phyloP scores from a whole-genome alignment of 257 asterid species.

The Petunia axillaris region DNA sequence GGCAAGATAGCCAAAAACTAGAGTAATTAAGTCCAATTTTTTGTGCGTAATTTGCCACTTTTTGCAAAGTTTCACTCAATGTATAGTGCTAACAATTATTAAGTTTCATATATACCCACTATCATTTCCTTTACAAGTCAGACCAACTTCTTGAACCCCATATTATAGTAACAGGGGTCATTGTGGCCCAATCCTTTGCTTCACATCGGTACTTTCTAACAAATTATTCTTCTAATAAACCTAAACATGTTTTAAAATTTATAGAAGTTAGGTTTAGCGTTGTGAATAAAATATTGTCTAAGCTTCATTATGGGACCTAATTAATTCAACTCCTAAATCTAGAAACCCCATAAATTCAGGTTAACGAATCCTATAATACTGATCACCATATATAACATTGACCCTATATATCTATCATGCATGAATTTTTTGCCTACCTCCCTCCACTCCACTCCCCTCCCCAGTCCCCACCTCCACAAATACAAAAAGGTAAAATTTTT shows the following conservation, averaged over 20 bases:
- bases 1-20: too few species aligned
- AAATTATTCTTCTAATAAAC: neutral
- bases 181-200: slow-evolving; percentile 20
- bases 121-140: neutral
- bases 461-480: neutral
- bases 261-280: neutral
- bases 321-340: slow-evolving; percentile 5
- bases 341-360: neutral
- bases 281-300: neutral
- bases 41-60: neutral
- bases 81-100: neutral
- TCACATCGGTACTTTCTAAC: neutral
- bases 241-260: neutral
- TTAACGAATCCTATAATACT: slow-evolving; percentile 5
- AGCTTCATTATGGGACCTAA: slow-evolving; percentile 17
- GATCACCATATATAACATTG: neutral
- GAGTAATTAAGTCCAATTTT: neutral
- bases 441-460: neutral
- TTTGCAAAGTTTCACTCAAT: slow-evolving; percentile 6
- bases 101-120: neutral
- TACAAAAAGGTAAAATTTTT: neutral
- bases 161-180: neutral
- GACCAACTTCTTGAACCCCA: slow-evolving; percentile 23
- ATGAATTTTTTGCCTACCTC: neutral
- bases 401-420: slow-evolving; percentile 11